A percentile compares a stretch with the other conserved stretches of the same genome.
phyloP scores from a whole-genome alignment of 1,284 basidiomycete genomes.

The Leccinum variabile region DNA sequence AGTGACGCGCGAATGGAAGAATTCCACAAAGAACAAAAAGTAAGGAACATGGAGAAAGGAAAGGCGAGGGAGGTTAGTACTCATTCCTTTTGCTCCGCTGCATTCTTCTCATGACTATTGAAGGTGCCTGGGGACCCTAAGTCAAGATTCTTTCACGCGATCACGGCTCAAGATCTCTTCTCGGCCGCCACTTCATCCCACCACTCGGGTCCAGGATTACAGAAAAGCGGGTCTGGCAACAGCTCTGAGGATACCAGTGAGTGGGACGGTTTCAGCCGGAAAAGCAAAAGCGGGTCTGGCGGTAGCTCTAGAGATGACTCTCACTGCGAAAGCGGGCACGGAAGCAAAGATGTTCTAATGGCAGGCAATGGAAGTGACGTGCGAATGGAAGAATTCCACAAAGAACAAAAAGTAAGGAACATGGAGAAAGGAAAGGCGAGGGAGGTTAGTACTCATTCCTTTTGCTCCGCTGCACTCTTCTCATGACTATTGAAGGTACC shows the following conservation, averaged over 20 bases:
- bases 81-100: neutral
- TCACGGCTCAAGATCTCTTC: neutral
- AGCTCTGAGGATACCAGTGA: too few relatives aligned
- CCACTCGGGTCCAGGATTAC: neutral
- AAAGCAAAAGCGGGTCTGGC: neutral
- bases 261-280: too few relatives aligned
- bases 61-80: neutral
- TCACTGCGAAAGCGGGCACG: neutral
- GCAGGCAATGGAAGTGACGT: neutral
- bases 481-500: neutral
- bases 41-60: neutral
- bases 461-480: neutral
- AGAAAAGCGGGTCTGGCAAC: neutral
- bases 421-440: neutral
- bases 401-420: neutral
- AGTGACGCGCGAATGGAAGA: neutral
- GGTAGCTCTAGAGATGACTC: neutral
- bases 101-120: neutral
- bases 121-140: neutral
- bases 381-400: neutral
- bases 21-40: neutral
- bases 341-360: neutral
- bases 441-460: neutral
- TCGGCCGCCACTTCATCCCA: neutral
- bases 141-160: neutral